phyloP scores from a whole-genome alignment of 176 grass and related monocot species.

The Carex myosuroides region DNA sequence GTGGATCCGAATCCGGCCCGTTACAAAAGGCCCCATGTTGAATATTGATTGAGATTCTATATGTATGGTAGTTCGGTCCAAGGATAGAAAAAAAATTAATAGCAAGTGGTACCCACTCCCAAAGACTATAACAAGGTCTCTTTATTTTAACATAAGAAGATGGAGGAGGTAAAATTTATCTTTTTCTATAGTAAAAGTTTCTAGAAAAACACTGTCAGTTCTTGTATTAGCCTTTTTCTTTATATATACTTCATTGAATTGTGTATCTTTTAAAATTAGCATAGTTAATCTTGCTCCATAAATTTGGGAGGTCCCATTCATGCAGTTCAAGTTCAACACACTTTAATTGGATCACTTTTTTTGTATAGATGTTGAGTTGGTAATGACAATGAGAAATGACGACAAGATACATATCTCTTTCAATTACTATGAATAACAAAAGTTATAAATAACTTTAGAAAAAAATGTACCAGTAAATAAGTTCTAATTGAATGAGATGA shows the following conservation, averaged over 20 bases:
- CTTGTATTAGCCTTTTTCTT: background rate
- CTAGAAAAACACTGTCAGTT: background rate
- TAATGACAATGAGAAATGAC: background rate
- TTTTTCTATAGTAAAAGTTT: background rate
- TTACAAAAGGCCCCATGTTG: background rate
- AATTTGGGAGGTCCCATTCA: background rate
- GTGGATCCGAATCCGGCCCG: background rate
- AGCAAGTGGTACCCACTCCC: background rate
- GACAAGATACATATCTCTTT: background rate
- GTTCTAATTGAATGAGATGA: background rate
- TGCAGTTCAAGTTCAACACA: background rate
- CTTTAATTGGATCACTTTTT: background rate
- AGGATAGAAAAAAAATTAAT: background rate
- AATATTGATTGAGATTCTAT: conserved; percentile 24
- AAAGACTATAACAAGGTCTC: background rate
- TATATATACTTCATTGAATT: background rate
- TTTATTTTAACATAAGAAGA: background rate
- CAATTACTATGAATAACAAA: background rate
- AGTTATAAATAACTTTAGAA: background rate
- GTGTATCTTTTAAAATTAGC: background rate
- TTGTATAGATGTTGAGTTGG: background rate
- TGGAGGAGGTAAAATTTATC: background rate
- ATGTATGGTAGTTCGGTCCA: background rate
- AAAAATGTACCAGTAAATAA: background rate
- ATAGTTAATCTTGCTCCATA: background rate